phyloP scores from a whole-genome alignment of 495 filamentous ascomycete species.

The Hypoxylon lienhwacheense region DNA sequence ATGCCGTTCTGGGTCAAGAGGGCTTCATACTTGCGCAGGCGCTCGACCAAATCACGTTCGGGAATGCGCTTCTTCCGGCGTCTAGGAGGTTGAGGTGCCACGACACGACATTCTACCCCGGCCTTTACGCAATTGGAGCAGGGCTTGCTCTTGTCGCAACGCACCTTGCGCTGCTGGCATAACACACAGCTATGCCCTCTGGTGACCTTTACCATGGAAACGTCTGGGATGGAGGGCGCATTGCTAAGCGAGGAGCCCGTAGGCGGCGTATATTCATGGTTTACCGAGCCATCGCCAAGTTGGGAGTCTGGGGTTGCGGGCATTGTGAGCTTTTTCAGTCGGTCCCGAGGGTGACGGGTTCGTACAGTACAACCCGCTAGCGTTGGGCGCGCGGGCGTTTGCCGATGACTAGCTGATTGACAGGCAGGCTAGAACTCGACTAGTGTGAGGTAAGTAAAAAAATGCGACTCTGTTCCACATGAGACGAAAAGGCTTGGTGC shows the following conservation, averaged over 20 bases:
- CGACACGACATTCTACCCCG: conserved; percentile 60
- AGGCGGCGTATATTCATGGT: conserved; percentile 38
- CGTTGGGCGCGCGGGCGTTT: conserved; percentile 15
- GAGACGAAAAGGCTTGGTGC: conserved; percentile 28
- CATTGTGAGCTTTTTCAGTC: conserved; percentile 34
- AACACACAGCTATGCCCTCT: conserved; percentile 63
- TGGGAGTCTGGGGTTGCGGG: conserved; percentile 42
- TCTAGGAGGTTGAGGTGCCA: conserved; percentile 60
- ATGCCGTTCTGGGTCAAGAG: conserved; percentile 56
- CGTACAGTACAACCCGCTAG: conserved; percentile 33
- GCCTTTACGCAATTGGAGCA: conserved; percentile 68
- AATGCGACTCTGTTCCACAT: conserved; percentile 34
- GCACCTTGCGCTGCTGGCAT: conserved; percentile 68
- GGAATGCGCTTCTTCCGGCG: conserved; percentile 60
- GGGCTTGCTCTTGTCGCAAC: conserved; percentile 65
- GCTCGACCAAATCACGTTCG: conserved; percentile 54
- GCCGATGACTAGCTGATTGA: conserved; percentile 19
- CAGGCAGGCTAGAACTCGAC: conserved; percentile 26
- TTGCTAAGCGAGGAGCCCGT: conserved; percentile 43
- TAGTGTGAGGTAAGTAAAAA: conserved; percentile 30
- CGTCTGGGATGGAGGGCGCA: conserved; percentile 35
- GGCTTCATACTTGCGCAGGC: conserved; percentile 58
- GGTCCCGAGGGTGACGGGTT: conserved; percentile 36
- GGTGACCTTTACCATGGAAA: conserved; percentile 53
- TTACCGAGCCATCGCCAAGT: conserved; percentile 34